These are phyloP conservation scores for Boletus pseudo-olivaceus DNA, from an alignment of 768 basidiomycete species.

Conservation along the genomic window DNA sequence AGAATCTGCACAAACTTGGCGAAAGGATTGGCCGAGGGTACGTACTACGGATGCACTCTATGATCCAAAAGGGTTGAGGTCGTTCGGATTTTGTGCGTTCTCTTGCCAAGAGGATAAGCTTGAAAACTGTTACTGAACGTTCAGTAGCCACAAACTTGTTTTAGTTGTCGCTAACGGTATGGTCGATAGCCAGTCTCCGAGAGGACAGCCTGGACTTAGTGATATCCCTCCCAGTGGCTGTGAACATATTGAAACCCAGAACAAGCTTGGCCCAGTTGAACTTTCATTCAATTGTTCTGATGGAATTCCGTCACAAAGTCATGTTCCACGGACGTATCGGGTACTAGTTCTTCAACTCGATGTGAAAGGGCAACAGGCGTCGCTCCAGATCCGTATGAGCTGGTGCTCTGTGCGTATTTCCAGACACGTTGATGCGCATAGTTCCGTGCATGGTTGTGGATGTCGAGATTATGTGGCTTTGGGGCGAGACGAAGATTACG, in stretches of 20 bases:
- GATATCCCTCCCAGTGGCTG: constrained; percentile 22
- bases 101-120: constrained; percentile 34
- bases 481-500: constrained; percentile 99
- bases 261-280: constrained; percentile 49
- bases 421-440: too few relatives aligned
- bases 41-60: constrained; percentile 4
- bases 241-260: too few relatives aligned
- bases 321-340: too few relatives aligned
- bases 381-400: too few relatives aligned
- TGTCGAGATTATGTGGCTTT: constrained; percentile 94
- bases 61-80: constrained; percentile 29
- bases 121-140: constrained; percentile 21
- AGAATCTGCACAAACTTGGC: constrained; percentile 56
- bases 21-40: constrained; percentile 45
- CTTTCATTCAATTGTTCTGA: constrained; percentile 44
- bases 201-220: too few relatives aligned
- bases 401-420: too few relatives aligned
- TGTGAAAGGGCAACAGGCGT: too few relatives aligned
- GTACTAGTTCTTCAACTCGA: too few relatives aligned
- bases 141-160: constrained; percentile 91
- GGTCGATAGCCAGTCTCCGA: constrained; percentile 53
- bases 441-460: too few relatives aligned
- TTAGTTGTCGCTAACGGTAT: constrained; percentile 96
- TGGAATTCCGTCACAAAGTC: too few relatives aligned
- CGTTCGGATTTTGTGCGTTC: constrained; percentile 32